Conservation (phyloP, 257 asterid species). For the Solanum pimpinellifolium region DNA sequence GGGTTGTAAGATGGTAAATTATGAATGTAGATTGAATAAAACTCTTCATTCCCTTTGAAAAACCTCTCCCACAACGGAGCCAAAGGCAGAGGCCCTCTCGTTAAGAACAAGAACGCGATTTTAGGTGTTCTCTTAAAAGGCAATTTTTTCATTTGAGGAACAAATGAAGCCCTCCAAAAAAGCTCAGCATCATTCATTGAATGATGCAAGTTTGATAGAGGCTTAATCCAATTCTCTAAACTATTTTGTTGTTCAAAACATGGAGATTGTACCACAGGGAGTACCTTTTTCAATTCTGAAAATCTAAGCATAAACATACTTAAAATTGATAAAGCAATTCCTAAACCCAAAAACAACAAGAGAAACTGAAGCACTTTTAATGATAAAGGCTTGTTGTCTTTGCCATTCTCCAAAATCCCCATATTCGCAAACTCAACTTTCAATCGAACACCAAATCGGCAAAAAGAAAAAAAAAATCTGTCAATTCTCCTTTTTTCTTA, state of each 20-base stretch:
- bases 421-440: slow-evolving; percentile 30
- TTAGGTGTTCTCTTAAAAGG: slow-evolving; percentile 65
- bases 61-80: slow-evolving; percentile 85
- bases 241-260: slow-evolving; percentile 26
- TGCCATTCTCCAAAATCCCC: slow-evolving; percentile 53
- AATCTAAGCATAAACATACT: slow-evolving; percentile 45
- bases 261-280: slow-evolving; percentile 12
- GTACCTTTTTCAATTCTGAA: slow-evolving; percentile 29
- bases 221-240: slow-evolving; percentile 38
- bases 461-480: background rate
- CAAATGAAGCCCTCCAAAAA: slow-evolving; percentile 72
- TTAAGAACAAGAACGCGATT: slow-evolving; percentile 88
- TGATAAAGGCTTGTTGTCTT: slow-evolving; percentile 50
- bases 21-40: slow-evolving; percentile 64
- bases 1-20: slow-evolving; percentile 53
- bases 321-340: slow-evolving; percentile 41
- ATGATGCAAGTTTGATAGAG: slow-evolving; percentile 42
- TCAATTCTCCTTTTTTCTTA: background rate
- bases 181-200: slow-evolving; percentile 64
- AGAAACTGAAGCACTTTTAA: slow-evolving; percentile 55
- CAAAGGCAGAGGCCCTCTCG: slow-evolving; percentile 74
- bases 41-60: slow-evolving; percentile 56
- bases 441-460: background rate
- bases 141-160: slow-evolving; percentile 35
- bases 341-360: slow-evolving; percentile 57